Percentiles rank a stretch among this genome's conserved stretches.
These are phyloP conservation scores for Colletotrichum chrysophilum DNA, from an alignment of 2,329 filamentous ascomycete genomes.

Conservation along the genomic window DNA sequence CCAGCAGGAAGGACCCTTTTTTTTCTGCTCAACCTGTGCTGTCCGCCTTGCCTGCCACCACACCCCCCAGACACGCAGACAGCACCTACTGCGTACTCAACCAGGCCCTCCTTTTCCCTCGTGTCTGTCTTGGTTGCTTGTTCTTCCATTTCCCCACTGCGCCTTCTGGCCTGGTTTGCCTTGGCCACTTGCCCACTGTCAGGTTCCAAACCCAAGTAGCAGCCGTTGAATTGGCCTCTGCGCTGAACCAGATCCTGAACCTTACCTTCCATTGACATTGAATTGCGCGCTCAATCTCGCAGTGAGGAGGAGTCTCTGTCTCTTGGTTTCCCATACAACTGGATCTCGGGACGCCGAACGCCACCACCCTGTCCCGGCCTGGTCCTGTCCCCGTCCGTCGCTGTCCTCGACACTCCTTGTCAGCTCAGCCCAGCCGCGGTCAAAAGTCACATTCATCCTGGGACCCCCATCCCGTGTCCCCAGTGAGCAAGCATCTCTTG, in stretches of 20 bases:
- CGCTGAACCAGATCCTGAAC: background rate
- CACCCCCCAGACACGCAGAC: background rate
- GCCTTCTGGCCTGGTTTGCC: background rate
- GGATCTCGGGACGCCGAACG: conserved; percentile 9
- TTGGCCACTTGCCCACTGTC: background rate
- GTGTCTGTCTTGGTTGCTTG: background rate
- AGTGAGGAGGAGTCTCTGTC: background rate
- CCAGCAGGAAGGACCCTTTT: conserved; percentile 7
- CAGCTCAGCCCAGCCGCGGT: conserved; percentile 4
- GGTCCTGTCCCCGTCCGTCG: background rate
- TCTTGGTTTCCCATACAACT: background rate
- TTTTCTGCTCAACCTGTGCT: background rate
- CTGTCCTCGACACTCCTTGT: background rate
- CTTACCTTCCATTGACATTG: background rate
- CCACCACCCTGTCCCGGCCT: conserved; percentile 8
- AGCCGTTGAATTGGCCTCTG: background rate
- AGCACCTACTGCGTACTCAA: background rate
- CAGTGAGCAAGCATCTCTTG: background rate
- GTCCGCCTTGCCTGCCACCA: conserved; percentile 4
- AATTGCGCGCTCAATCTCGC: background rate
- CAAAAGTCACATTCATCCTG: background rate
- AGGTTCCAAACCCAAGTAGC: background rate
- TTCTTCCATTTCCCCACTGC: background rate
- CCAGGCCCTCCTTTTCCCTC: conserved; percentile 5
- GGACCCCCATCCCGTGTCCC: background rate